Conservation (phyloP, 495 filamentous ascomycete genomes). For the Hypoxylon fragiforme region DNA sequence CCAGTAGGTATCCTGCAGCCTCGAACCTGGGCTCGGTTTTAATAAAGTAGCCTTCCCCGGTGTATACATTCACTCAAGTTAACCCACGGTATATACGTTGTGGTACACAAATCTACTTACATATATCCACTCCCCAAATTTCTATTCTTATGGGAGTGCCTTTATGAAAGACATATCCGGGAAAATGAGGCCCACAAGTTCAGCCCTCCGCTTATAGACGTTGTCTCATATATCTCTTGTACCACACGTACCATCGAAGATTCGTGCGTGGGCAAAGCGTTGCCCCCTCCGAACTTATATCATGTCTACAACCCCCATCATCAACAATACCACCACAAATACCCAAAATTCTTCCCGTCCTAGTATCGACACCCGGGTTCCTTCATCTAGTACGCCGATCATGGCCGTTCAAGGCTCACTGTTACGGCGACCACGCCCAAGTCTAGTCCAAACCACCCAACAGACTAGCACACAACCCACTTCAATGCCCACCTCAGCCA, state of each 20-base stretch:
- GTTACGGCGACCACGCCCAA: conserved; percentile 43
- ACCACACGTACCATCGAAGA: conserved; percentile 28
- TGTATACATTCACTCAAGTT: conserved; percentile 31
- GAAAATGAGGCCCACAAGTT: conserved; percentile 41
- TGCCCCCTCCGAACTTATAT: conserved; percentile 34
- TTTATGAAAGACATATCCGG: conserved; percentile 36
- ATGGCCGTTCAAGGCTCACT: conserved; percentile 32
- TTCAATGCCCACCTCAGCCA: conserved; percentile 42
- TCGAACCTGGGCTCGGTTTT: conserved; percentile 37
- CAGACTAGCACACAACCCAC: conserved; percentile 38
- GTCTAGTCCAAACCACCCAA: conserved; percentile 46
- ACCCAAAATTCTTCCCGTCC: conserved; percentile 33
- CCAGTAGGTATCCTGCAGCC: conserved; percentile 37
- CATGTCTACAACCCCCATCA: conserved; percentile 43
- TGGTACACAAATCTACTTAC: conserved; percentile 19
- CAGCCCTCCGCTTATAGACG: conserved; percentile 38
- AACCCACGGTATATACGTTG: conserved; percentile 9
- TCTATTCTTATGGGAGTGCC: conserved; percentile 34
- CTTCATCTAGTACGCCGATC: conserved; percentile 34
- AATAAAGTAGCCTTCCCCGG: conserved; percentile 38
- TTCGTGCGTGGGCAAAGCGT: conserved; percentile 30
- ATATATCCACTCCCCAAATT: conserved; percentile 23
- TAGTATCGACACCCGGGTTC: conserved; percentile 33
- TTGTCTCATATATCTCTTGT: conserved; percentile 35
- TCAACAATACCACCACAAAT: no score